Percentiles rank a stretch among this genome's conserved stretches.
phyloP scores from a whole-genome alignment of 2,329 filamentous ascomycete genomes.

The Aspergillus uvarum region DNA sequence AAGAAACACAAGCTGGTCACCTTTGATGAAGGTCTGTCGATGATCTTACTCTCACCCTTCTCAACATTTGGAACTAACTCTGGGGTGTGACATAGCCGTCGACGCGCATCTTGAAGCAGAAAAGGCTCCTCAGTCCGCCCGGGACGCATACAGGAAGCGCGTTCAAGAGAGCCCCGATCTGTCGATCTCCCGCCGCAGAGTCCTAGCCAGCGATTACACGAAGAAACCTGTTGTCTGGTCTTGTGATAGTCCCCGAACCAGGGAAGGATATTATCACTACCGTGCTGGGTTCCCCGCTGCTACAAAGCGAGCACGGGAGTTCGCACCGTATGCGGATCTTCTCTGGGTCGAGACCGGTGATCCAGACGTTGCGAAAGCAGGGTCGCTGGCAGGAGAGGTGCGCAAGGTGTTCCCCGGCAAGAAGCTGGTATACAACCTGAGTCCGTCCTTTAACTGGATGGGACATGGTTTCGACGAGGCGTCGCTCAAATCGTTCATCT shows the following conservation, averaged over 20 bases:
- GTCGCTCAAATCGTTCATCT: slow-evolving; percentile 86
- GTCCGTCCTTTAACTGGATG: slow-evolving; percentile 98
- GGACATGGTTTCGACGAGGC: slow-evolving; percentile 83
- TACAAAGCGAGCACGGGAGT: slow-evolving; percentile 89
- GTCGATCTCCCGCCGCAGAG: slow-evolving; percentile 74
- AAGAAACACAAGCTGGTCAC: slow-evolving; percentile 80
- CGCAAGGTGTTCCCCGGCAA: slow-evolving; percentile 70
- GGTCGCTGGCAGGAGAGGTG: slow-evolving; percentile 74
- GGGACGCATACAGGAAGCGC: slow-evolving; percentile 66
- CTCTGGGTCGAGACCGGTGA: slow-evolving; percentile 97
- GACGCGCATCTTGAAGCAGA: slow-evolving; percentile 69
- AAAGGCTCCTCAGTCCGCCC: slow-evolving; percentile 62
- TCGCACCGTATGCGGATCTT: slow-evolving; percentile 88
- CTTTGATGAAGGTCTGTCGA: slow-evolving; percentile 70
- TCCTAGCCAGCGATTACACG: slow-evolving; percentile 67
- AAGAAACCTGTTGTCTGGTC: slow-evolving; percentile 73
- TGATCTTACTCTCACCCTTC: background rate
- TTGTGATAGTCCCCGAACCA: slow-evolving; percentile 88
- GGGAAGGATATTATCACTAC: slow-evolving; percentile 65
- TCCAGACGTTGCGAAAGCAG: slow-evolving; percentile 75
- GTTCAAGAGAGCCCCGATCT: slow-evolving; percentile 67
- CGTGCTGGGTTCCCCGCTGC: slow-evolving; percentile 77
- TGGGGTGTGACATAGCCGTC: slow-evolving; percentile 55
- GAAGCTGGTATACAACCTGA: slow-evolving; percentile 93
- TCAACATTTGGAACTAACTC: slow-evolving; percentile 9